Evolutionary conservation across 2,329 filamentous ascomycete species (phyloP).

Genomic region (Sodiomyces alkalinus): DNA sequence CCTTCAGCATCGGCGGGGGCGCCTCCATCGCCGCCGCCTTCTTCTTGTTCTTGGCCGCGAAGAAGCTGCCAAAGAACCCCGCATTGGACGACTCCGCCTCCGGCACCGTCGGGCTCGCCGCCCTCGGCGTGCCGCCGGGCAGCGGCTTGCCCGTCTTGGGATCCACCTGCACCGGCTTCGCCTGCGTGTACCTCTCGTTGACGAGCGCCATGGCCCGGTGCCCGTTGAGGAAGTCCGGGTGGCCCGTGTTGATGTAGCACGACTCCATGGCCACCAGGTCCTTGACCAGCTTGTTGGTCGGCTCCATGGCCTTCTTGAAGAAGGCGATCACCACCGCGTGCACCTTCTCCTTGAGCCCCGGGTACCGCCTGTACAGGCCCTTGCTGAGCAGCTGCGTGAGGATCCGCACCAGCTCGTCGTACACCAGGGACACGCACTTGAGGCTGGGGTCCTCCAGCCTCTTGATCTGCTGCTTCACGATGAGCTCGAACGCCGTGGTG

Average conservation of each 20-base stretch:
- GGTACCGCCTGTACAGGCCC: conserved; percentile 81
- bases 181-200: conserved; percentile 71
- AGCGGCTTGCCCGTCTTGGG: conserved; percentile 97
- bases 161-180: conserved; percentile 86
- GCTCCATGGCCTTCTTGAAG: conserved; percentile 97
- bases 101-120: conserved; percentile 57
- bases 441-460: conserved; percentile 88
- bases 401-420: conserved; percentile 93
- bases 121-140: conserved; percentile 52
- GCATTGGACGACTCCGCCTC: conserved; percentile 39
- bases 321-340: conserved; percentile 83
- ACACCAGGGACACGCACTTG: conserved; percentile 94
- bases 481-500: conserved; percentile 94
- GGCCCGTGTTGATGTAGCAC: conserved; percentile 96
- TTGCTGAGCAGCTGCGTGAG: conserved; percentile 80
- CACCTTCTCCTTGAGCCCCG: conserved; percentile 91
- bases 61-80: conserved; percentile 97
- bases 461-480: conserved; percentile 98
- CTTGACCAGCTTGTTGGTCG: conserved; percentile 89
- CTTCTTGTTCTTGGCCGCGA: conserved; percentile 99
- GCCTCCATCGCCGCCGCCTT: conserved; percentile 99
- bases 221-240: conserved; percentile 94
- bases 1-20: conserved; percentile 83
- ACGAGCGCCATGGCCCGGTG: conserved; percentile 97
- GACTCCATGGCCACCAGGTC: conserved; percentile 93